Percentiles rank a stretch among this genome's conserved stretches.
Evolutionary conservation across 345 rosid genomes (phyloP).

Genomic region (Stellera chamaejasme): DNA sequence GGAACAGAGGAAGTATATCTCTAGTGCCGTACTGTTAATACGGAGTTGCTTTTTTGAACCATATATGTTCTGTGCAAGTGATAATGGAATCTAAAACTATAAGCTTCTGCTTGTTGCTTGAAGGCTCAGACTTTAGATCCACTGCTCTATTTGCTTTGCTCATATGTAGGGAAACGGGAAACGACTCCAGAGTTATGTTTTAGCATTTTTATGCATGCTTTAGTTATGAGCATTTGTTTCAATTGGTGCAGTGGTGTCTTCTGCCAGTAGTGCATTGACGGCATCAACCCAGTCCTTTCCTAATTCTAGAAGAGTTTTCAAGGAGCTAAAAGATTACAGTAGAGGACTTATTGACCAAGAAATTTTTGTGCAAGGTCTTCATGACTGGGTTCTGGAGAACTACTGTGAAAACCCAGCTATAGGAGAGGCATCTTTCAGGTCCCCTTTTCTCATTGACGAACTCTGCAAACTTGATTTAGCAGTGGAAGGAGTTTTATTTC

Average conservation of each 20-base stretch:
- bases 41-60: neutral
- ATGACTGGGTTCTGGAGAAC: slow-evolving; percentile 41
- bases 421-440: slow-evolving; percentile 21
- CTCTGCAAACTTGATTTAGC: slow-evolving; percentile 50
- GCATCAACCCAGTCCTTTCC: slow-evolving; percentile 33
- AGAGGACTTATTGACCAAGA: slow-evolving; percentile 29
- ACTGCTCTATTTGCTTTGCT: neutral
- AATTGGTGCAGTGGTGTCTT: slow-evolving; percentile 28
- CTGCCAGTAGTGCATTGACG: slow-evolving; percentile 35
- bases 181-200: neutral
- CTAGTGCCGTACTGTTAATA: too few relatives aligned
- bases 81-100: neutral
- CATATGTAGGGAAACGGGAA: neutral
- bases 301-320: slow-evolving; percentile 34
- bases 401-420: slow-evolving; percentile 14
- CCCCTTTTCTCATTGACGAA: slow-evolving; percentile 47
- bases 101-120: neutral
- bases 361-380: slow-evolving; percentile 29
- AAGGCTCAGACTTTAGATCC: neutral
- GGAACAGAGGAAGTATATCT: too few relatives aligned
- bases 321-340: slow-evolving; percentile 41
- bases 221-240: slow-evolving; percentile 12
- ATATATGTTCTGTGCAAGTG: neutral
- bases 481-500: slow-evolving; percentile 50
- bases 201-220: neutral